Evolutionary conservation across 169 alveolate species (phyloP).

Genomic region (Eimeria acervulina): DNA sequence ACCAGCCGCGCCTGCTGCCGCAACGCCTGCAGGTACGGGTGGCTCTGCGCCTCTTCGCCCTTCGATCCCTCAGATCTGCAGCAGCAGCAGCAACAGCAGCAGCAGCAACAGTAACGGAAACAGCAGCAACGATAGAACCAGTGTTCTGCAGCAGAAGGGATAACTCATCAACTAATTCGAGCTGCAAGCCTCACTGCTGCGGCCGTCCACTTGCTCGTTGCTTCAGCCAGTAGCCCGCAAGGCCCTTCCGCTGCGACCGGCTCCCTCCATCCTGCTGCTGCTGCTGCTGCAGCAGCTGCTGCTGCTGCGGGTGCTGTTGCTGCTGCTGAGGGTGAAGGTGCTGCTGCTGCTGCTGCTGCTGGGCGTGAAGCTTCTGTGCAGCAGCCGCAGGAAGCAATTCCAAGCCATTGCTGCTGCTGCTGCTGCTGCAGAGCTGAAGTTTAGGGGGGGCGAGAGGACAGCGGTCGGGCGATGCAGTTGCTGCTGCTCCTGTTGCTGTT

Average conservation of each 20-base stretch:
- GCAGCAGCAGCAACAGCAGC: slow-evolving; percentile 16
- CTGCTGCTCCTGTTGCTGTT: neutral
- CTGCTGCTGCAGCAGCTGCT: slow-evolving; percentile 1
- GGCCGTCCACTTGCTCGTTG: slow-evolving; percentile 9
- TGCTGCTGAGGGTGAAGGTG: neutral
- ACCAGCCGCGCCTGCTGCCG: slow-evolving; percentile 57
- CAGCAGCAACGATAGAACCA: neutral
- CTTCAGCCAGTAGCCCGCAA: slow-evolving; percentile 47
- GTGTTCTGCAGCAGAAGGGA: neutral
- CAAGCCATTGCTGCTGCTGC: slow-evolving; percentile 22
- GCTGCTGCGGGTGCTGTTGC: no score
- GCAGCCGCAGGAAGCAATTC: neutral
- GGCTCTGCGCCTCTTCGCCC: neutral
- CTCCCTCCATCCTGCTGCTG: slow-evolving; percentile 48
- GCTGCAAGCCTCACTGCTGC: slow-evolving; percentile 16
- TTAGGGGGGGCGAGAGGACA: slow-evolving; percentile 15
- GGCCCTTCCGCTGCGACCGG: slow-evolving; percentile 42
- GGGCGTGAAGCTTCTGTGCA: neutral
- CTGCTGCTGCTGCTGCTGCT: neutral
- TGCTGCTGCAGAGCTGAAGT: neutral
- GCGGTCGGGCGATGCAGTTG: neutral
- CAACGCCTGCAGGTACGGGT: slow-evolving; percentile 55
- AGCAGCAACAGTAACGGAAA: neutral
- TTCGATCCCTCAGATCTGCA: slow-evolving; percentile 16
- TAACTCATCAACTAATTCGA: neutral